Percentiles rank a stretch among this genome's conserved stretches.
phyloP scores from a whole-genome alignment of 257 asterid genomes.

The Schizonepeta tenuifolia region DNA sequence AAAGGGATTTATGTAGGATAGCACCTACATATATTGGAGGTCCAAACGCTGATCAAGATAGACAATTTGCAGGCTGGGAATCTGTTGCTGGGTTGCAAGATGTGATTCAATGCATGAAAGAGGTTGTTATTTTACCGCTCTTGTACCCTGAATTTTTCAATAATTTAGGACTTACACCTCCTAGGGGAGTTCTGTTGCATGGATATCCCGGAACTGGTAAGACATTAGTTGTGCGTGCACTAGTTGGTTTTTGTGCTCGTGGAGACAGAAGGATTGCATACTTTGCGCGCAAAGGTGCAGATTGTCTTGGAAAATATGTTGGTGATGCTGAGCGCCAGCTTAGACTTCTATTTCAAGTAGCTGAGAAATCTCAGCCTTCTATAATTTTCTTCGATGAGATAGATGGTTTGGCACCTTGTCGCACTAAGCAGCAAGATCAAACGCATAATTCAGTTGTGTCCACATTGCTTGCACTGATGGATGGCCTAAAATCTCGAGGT shows the following conservation, averaged over 20 bases:
- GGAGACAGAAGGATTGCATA: conserved; percentile 96
- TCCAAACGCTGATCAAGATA: conserved; percentile 51
- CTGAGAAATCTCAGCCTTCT: conserved; percentile 99
- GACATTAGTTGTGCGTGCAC: conserved; percentile 96
- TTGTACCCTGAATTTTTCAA: conserved; percentile 85
- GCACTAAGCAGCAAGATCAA: conserved; percentile 92
- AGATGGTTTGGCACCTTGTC: conserved; percentile 99
- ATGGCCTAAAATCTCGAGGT: conserved; percentile 96
- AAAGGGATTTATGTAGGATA: conserved; percentile 86
- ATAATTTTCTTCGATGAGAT: conserved; percentile 97
- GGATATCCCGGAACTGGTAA: conserved; percentile 99
- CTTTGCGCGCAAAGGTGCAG: conserved; percentile 99
- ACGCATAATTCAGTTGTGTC: conserved; percentile 99
- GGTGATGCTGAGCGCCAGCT: conserved; percentile 99
- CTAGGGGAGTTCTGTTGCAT: conserved; percentile 97
- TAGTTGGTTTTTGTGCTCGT: conserved; percentile 96
- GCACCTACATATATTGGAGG: conserved; percentile 97
- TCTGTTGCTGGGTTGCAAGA: conserved; percentile 97
- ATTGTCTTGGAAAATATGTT: conserved; percentile 97
- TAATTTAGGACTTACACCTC: conserved; percentile 91
- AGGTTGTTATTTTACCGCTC: conserved; percentile 94
- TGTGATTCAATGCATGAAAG: conserved; percentile 97
- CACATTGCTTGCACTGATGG: conserved; percentile 97
- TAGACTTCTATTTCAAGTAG: conserved; percentile 93
- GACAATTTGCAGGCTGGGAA: conserved; percentile 89